Conservation (phyloP, 1,284 basidiomycete genomes). For the Polyporus tsugae region DNA sequence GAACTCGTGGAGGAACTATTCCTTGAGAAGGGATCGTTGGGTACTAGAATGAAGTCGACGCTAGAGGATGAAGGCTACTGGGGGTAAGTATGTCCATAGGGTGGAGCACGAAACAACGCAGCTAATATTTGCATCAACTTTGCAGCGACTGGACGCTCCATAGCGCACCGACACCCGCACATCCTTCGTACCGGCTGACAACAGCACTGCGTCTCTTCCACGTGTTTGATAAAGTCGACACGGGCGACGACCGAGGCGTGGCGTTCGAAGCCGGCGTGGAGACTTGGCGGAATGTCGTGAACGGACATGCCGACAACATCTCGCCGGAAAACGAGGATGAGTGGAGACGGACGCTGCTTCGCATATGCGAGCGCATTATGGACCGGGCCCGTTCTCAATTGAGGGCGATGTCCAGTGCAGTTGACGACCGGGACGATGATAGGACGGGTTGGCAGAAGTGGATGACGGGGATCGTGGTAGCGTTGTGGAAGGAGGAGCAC, state of each 20-base stretch:
- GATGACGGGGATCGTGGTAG: conserved; percentile 43
- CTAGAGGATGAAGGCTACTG: conserved; percentile 75
- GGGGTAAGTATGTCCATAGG: conserved; percentile 59
- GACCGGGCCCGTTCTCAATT: conserved; percentile 41
- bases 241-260: neutral
- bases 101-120: neutral
- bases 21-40: conserved; percentile 43
- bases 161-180: conserved; percentile 59
- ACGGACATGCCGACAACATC: conserved; percentile 52
- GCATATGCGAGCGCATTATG: conserved; percentile 48
- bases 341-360: conserved; percentile 46
- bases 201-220: conserved; percentile 74
- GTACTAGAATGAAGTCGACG: conserved; percentile 54
- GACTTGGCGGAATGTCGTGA: conserved; percentile 63
- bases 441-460: conserved; percentile 42
- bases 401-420: conserved; percentile 9
- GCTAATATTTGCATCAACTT: conserved; percentile 10
- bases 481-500: conserved; percentile 58
- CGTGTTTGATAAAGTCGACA: conserved; percentile 37
- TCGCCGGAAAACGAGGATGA: conserved; percentile 57
- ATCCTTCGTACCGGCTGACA: conserved; percentile 81
- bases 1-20: conserved; percentile 62
- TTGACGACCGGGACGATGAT: neutral
- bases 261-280: conserved; percentile 41
- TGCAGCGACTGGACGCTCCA: conserved; percentile 81